Evolutionary conservation across 306 rosid species (phyloP).

Genomic region (Pterocarpus macrocarpus): DNA sequence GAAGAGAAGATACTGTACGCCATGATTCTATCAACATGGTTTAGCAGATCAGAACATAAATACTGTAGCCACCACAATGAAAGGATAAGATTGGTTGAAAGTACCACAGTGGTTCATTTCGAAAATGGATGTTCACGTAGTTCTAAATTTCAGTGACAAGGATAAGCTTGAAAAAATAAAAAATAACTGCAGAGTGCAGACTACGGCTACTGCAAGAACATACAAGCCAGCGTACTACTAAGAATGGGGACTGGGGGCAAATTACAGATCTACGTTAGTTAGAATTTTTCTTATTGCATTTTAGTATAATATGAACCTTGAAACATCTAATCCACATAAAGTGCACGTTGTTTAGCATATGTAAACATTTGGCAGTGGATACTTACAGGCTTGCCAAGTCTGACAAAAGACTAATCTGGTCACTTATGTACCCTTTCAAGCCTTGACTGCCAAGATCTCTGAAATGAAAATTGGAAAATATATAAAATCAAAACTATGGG

Average conservation of each 20-base stretch:
- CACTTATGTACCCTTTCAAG: constrained; percentile 85
- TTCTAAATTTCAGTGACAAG: constrained; percentile 17
- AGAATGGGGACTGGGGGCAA: neutral
- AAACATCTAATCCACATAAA: neutral
- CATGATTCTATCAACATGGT: constrained; percentile 10
- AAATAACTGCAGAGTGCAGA: neutral
- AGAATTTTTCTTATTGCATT: constrained; percentile 22
- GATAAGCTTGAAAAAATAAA: neutral
- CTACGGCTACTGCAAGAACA: neutral
- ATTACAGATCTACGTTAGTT: neutral
- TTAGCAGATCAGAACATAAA: constrained; percentile 15
- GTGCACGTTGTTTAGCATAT: constrained; percentile 8
- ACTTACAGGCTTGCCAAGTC: constrained; percentile 96
- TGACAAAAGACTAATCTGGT: constrained; percentile 78
- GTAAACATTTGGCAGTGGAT: constrained; percentile 45
- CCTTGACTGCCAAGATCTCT: constrained; percentile 97
- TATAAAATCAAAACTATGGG: neutral
- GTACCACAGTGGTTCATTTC: constrained; percentile 9
- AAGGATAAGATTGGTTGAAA: neutral
- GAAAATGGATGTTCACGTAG: neutral
- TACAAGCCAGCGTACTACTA: constrained; percentile 2
- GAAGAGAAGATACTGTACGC: neutral
- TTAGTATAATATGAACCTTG: neutral
- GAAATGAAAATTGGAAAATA: constrained; percentile 48
- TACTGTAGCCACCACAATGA: constrained; percentile 13